A percentile compares a stretch with the other conserved stretches of the same genome.
These are phyloP conservation scores for Epithele typhae DNA, from an alignment of 768 basidiomycete species.

Conservation along the genomic window DNA sequence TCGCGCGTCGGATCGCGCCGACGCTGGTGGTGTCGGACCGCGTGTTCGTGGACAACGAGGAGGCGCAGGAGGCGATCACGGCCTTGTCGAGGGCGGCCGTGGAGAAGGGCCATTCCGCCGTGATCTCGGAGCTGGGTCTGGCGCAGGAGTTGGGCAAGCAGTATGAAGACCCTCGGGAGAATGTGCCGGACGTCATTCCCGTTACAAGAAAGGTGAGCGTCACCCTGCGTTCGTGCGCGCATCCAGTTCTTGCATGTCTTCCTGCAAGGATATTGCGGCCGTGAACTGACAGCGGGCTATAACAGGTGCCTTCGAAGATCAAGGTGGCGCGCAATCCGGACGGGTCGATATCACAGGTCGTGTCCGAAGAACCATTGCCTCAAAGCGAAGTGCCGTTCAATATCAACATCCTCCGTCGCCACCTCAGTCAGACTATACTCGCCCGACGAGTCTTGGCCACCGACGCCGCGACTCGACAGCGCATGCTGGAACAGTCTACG, in stretches of 20 bases:
- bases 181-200: slow-evolving; percentile 59
- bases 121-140: slow-evolving; percentile 55
- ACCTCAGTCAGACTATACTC: slow-evolving; percentile 59
- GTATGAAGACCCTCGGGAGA: slow-evolving; percentile 38
- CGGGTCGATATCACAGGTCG: slow-evolving; percentile 16
- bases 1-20: slow-evolving; percentile 46
- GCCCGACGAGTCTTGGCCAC: slow-evolving; percentile 61
- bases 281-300: too few species aligned
- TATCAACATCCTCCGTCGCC: slow-evolving; percentile 62
- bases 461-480: slow-evolving; percentile 72
- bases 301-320: too few species aligned
- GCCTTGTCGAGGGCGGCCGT: slow-evolving; percentile 58
- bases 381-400: slow-evolving; percentile 66
- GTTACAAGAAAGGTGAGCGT: slow-evolving; percentile 44
- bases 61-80: slow-evolving; percentile 51
- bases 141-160: slow-evolving; percentile 42
- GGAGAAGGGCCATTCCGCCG: slow-evolving; percentile 41
- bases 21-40: slow-evolving; percentile 54
- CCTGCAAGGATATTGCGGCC: too few species aligned
- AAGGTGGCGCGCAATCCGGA: slow-evolving; percentile 15
- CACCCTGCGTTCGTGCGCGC: neutral
- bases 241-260: slow-evolving; percentile 2
- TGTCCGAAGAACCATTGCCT: slow-evolving; percentile 18
- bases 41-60: slow-evolving; percentile 47
- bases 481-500: slow-evolving; percentile 78